Conservation (phyloP, 2,329 filamentous ascomycete species). For the Bimuria novae-zelandiae region DNA sequence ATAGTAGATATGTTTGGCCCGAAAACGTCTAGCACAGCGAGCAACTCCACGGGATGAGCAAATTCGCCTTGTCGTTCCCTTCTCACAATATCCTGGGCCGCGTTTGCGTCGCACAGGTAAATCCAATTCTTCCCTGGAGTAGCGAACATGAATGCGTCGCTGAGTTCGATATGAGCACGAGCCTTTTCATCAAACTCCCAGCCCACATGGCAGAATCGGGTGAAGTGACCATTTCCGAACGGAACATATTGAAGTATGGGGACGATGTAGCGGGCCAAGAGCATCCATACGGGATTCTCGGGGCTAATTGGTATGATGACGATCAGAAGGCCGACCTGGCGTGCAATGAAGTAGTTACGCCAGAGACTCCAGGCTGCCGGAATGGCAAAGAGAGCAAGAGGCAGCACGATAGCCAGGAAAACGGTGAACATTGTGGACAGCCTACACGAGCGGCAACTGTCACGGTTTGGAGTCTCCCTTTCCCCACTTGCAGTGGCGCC, state of each 20-base stretch:
- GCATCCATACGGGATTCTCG: constrained; percentile 28
- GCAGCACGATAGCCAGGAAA: neutral
- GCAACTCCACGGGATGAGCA: constrained; percentile 20
- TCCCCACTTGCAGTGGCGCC: too few relatives aligned
- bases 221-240: constrained; percentile 20
- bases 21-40: constrained; percentile 35
- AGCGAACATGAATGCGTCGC: constrained; percentile 17
- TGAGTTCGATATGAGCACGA: constrained; percentile 18
- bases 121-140: constrained; percentile 29
- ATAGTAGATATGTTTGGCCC: constrained; percentile 40
- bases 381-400: neutral
- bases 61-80: constrained; percentile 8
- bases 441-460: too few relatives aligned
- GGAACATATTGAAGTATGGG: constrained; percentile 17
- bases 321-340: constrained; percentile 9
- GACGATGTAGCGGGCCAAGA: constrained; percentile 11
- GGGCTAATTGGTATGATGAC: constrained; percentile 20
- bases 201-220: constrained; percentile 19
- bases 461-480: too few relatives aligned
- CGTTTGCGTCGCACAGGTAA: constrained; percentile 19
- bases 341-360: constrained; percentile 14
- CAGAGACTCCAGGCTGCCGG: neutral
- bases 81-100: constrained; percentile 16
- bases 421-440: neutral
- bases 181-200: constrained; percentile 28